Evolutionary conservation across 2,329 filamentous ascomycete species (phyloP), one percentile per base, ranked within the genome.

Genomic region (Incumbomyces delicatus): DNA sequence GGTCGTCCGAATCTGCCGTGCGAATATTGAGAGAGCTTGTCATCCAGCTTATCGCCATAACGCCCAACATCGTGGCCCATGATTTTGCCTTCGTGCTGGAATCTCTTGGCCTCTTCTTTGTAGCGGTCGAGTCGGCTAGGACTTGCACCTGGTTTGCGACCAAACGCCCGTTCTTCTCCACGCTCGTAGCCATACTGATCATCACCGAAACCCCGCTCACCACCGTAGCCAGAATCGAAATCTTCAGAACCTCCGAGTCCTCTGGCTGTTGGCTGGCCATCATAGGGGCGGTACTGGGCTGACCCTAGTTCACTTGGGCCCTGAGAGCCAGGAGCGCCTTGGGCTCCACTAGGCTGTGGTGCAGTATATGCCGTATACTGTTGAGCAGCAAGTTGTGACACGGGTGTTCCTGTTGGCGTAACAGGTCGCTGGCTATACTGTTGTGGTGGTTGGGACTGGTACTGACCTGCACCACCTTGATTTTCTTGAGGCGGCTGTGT

Each of bases 11-110:
- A 49, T 3, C 48, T 49, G n/a, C 41, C 52, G 6, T 50, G 49
- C 32, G 51, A 44, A 43, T 55, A 50, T 20, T 67, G 66, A 47
- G 69, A 67, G 10, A 70, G 63, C 48, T 68, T 67, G 13, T 64
- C 63, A 1, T 64, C 65, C 12, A 70, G 51, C 11, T 57, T 55
- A 46, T 62, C 64, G 13, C 65, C 60, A 44, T 68, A 64, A 13
- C 61, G 57, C 8, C 58, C 60, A 38, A 70, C 47, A 30, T 70
- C 63, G 12, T 63, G 58, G 16, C 60, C 60, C 46, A 70, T 35
- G 3, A 42, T 41, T 48, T 48, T 50, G 8, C 54, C 54, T 44
- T 58, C 52, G 6, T 49, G 39, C 20, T 49, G 47, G 41, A 54
- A 58, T 31, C n/a, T 34, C 27, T 22, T 37, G 6, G 42, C 42